Conservation (phyloP, 305 asterid genomes). For the Ruellia speciosa region DNA sequence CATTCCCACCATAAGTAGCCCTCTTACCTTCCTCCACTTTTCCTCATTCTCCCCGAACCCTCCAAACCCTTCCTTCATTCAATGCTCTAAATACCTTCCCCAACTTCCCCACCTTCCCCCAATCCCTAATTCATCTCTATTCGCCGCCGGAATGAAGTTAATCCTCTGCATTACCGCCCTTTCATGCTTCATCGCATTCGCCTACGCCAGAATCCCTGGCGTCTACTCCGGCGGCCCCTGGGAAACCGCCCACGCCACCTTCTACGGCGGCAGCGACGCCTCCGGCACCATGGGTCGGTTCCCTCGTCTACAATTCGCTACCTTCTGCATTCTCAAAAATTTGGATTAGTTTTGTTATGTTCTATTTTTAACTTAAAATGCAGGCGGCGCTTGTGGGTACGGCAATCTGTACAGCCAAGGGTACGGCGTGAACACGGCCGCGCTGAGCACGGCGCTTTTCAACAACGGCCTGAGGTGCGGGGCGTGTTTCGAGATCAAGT, state of each 20-base stretch:
- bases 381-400: constrained; percentile 27
- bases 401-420: constrained; percentile 26
- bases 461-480: constrained; percentile 24
- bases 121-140: constrained; percentile 19
- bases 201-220: constrained; percentile 23
- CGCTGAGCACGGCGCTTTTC: constrained; percentile 23
- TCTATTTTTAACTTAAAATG: neutral
- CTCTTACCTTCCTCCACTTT: constrained; percentile 17
- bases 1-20: constrained; percentile 31
- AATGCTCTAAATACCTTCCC: neutral
- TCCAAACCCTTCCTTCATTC: constrained; percentile 4
- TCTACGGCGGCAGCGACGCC: constrained; percentile 32
- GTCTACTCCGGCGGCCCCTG: constrained; percentile 19
- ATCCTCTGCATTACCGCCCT: constrained; percentile 37
- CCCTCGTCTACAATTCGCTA: neutral
- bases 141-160: constrained; percentile 9
- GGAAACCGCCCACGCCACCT: constrained; percentile 29
- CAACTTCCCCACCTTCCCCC: neutral
- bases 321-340: no score
- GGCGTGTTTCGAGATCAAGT: constrained; percentile 21
- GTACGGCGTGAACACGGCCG: constrained; percentile 24
- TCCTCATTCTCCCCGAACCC: constrained; percentile 12
- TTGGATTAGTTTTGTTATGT: neutral
- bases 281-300: constrained; percentile 31
- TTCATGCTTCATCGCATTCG: constrained; percentile 32